These are phyloP conservation scores for Suhomyces ambrosiae DNA, from an alignment of 1,139 yeast species.

Conservation along the genomic window DNA sequence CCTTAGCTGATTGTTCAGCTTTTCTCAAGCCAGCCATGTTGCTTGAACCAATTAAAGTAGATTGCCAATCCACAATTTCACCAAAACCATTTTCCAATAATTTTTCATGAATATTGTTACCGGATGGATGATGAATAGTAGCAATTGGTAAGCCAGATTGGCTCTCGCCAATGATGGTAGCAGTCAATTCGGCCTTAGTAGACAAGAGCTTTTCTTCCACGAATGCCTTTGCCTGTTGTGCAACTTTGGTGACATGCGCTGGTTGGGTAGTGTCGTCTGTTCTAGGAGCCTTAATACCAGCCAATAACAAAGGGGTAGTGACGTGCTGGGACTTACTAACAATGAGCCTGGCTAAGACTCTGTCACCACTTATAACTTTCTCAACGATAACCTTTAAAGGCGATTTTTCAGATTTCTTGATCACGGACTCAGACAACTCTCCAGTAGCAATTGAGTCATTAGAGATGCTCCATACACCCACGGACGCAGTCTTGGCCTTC, in stretches of 20 bases:
- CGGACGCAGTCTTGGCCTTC: constrained; percentile 48
- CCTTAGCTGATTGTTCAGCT: constrained; percentile 70
- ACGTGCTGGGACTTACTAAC: constrained; percentile 44
- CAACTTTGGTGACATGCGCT: constrained; percentile 45
- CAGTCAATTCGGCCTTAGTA: constrained; percentile 54
- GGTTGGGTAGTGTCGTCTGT: constrained; percentile 51
- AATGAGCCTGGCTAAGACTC: constrained; percentile 62
- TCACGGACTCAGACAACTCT: constrained; percentile 40
- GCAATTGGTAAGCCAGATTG: constrained; percentile 67
- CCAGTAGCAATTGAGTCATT: constrained; percentile 24
- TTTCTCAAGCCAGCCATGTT: constrained; percentile 63
- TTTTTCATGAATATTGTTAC: constrained; percentile 65
- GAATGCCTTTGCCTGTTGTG: constrained; percentile 66
- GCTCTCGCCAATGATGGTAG: constrained; percentile 60
- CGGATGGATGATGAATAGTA: constrained; percentile 68
- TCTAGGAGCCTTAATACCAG: constrained; percentile 75
- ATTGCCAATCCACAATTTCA: constrained; percentile 82
- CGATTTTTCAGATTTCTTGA: constrained; percentile 37
- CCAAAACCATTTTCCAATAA: constrained; percentile 72
- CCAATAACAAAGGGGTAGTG: constrained; percentile 62
- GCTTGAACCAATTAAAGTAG: constrained; percentile 66
- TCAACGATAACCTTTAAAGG: constrained; percentile 68
- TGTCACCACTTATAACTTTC: constrained; percentile 76
- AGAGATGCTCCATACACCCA: constrained; percentile 58
- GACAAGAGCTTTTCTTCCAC: constrained; percentile 70